A percentile compares a stretch with the other conserved stretches of the same genome.
Evolutionary conservation across 2,329 filamentous ascomycete genomes (phyloP).

Genomic region (Chrysosphaeria jannelii): DNA sequence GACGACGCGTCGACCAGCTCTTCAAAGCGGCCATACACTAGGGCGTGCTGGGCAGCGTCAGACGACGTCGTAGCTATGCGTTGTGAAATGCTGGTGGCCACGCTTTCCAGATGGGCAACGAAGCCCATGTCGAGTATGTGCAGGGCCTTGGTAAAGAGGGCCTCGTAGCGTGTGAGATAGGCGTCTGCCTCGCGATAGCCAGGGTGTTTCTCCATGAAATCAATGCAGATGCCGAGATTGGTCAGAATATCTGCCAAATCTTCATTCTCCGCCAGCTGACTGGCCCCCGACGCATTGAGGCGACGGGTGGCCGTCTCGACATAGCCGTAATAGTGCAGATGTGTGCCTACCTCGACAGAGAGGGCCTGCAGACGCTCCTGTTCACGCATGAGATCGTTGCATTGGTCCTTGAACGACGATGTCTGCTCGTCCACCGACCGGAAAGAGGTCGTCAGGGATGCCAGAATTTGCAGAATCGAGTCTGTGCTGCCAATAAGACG

Average conservation of each 20-base stretch:
- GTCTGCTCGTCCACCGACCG: conserved; percentile 69
- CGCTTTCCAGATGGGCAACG: conserved; percentile 18
- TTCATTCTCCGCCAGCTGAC: conserved; percentile 54
- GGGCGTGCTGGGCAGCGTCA: conserved; percentile 25
- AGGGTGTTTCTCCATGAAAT: conserved; percentile 57
- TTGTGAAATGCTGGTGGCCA: conserved; percentile 21
- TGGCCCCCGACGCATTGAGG: conserved; percentile 73
- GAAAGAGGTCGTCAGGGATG: conserved; percentile 61
- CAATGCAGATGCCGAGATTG: conserved; percentile 68
- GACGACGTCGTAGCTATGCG: conserved; percentile 24
- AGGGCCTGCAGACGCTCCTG: conserved; percentile 52
- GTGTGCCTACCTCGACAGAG: conserved; percentile 59
- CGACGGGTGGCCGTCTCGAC: conserved; percentile 70
- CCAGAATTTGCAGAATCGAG: conserved; percentile 43
- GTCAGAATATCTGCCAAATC: conserved; percentile 70
- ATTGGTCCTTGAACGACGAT: conserved; percentile 74
- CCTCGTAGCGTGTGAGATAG: conserved; percentile 64
- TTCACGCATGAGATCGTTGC: conserved; percentile 59
- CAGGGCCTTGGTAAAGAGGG: conserved; percentile 39
- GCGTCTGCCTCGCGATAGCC: conserved; percentile 65
- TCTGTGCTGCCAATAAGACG: conserved; percentile 50
- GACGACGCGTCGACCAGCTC: conserved; percentile 24
- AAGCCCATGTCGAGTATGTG: conserved; percentile 29
- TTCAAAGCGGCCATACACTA: conserved; percentile 27
- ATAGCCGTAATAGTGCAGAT: conserved; percentile 84